A percentile compares a stretch with the other conserved stretches of the same genome.
Evolutionary conservation across 2,329 filamentous ascomycete species (phyloP).

Genomic region (Exophiala sp.): DNA sequence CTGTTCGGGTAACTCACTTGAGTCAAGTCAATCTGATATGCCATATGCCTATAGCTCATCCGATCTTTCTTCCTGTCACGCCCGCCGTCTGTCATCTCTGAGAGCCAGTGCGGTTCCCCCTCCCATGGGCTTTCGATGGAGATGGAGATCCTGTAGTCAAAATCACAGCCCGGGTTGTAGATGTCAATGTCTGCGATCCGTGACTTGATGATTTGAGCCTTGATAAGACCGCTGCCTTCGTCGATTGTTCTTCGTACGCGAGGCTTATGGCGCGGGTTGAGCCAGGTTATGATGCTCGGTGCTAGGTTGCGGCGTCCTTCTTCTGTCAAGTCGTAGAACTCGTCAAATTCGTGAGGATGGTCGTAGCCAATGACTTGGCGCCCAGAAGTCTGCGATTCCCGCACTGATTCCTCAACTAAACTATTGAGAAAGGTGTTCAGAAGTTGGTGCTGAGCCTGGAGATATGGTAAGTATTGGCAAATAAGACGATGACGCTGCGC

Average conservation of each 20-base stretch:
- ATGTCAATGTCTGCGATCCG: slow-evolving; percentile 85
- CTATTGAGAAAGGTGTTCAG: slow-evolving; percentile 84
- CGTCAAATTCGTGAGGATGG: slow-evolving; percentile 76
- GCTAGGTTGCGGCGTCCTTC: slow-evolving; percentile 57
- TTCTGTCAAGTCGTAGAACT: slow-evolving; percentile 69
- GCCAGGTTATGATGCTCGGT: slow-evolving; percentile 55
- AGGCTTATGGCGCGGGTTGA: slow-evolving; percentile 53
- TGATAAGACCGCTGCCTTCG: slow-evolving; percentile 61
- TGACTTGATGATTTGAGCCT: slow-evolving; percentile 85
- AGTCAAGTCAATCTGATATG: slow-evolving; percentile 86
- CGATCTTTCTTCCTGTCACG: slow-evolving; percentile 77
- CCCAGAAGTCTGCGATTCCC: slow-evolving; percentile 36
- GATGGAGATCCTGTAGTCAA: slow-evolving; percentile 90
- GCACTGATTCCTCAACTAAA: slow-evolving; percentile 45
- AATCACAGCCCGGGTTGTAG: slow-evolving; percentile 65
- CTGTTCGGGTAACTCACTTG: slow-evolving; percentile 62
- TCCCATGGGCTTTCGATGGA: slow-evolving; percentile 89
- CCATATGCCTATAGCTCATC: slow-evolving; percentile 80
- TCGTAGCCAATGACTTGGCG: slow-evolving; percentile 69
- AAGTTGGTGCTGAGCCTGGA: slow-evolving; percentile 67
- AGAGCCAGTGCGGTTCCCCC: slow-evolving; percentile 55
- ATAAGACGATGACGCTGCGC: slow-evolving; percentile 28
- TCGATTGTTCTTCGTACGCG: slow-evolving; percentile 60
- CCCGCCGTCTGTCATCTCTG: slow-evolving; percentile 40
- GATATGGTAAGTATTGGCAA: slow-evolving; percentile 15